A percentile compares a stretch with the other conserved stretches of the same genome.
Evolutionary conservation across 2,329 filamentous ascomycete species (phyloP).

Genomic region (Talaromyces sp.): DNA sequence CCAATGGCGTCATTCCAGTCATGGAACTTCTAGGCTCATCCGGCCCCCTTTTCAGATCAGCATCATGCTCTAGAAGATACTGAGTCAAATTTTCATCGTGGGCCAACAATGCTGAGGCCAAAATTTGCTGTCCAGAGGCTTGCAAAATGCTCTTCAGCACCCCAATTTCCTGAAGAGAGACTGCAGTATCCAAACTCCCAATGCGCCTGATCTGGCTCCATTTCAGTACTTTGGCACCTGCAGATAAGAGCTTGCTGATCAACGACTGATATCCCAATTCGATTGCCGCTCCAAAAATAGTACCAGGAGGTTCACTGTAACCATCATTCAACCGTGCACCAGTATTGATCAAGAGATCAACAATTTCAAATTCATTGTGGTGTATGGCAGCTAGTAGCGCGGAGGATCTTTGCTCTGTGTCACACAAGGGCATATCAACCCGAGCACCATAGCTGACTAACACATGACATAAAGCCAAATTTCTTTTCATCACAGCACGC

Average conservation of each 20-base stretch:
- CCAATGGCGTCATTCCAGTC: background rate
- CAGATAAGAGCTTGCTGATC: background rate
- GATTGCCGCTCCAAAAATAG: background rate
- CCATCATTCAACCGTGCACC: background rate
- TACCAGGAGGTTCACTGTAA: background rate
- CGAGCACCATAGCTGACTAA: background rate
- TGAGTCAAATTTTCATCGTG: background rate
- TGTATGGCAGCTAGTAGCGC: background rate
- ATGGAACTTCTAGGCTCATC: background rate
- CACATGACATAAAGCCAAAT: background rate
- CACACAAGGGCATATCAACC: background rate
- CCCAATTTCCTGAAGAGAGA: background rate
- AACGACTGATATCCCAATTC: background rate
- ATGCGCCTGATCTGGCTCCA: background rate
- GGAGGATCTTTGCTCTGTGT: background rate
- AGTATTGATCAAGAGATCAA: background rate
- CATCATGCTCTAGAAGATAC: background rate
- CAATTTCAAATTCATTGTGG: background rate
- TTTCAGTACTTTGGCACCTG: background rate
- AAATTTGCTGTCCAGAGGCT: background rate
- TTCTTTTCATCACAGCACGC: background rate
- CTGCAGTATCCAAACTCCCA: background rate
- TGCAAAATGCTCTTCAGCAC: background rate
- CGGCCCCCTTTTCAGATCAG: background rate
- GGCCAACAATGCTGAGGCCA: background rate